These are phyloP conservation scores for Heliophila coronopifolia DNA, from an alignment of 441 rosid species.

Conservation along the genomic window DNA sequence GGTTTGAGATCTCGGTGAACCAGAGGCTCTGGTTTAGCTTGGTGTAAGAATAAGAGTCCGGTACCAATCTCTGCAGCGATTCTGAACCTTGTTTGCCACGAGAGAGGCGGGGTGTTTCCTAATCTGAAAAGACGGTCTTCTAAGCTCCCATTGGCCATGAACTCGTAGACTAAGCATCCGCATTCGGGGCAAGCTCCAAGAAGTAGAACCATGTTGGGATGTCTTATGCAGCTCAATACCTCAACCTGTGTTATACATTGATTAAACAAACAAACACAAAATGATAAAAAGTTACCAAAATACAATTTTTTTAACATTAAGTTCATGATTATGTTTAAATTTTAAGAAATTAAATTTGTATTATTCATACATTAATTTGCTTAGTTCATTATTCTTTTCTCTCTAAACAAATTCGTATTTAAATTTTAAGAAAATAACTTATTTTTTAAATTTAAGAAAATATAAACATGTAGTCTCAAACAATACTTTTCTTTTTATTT, in stretches of 20 bases:
- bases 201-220: conserved; percentile 91
- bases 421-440: no score
- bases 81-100: conserved; percentile 85
- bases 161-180: conserved; percentile 83
- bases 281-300: no score
- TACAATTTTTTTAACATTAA: no score
- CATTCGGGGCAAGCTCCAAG: conserved; percentile 90
- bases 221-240: conserved; percentile 83
- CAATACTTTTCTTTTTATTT: no score
- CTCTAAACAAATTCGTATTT: no score
- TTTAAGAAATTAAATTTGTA: no score
- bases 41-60: conserved; percentile 75
- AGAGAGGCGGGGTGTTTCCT: conserved; percentile 55
- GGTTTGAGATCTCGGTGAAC: conserved; percentile 94
- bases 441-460: no score
- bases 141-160: conserved; percentile 86
- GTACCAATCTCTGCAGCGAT: conserved; percentile 87
- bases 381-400: no score
- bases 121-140: conserved; percentile 67
- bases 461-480: no score
- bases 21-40: conserved; percentile 85
- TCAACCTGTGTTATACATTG: conserved; percentile 69
- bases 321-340: no score
- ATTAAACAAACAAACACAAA: no score
- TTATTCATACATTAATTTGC: no score